Base-by-base conservation (phyloP, 495 filamentous ascomycete genomes). In the Cairneyella variabilis region DNA sequence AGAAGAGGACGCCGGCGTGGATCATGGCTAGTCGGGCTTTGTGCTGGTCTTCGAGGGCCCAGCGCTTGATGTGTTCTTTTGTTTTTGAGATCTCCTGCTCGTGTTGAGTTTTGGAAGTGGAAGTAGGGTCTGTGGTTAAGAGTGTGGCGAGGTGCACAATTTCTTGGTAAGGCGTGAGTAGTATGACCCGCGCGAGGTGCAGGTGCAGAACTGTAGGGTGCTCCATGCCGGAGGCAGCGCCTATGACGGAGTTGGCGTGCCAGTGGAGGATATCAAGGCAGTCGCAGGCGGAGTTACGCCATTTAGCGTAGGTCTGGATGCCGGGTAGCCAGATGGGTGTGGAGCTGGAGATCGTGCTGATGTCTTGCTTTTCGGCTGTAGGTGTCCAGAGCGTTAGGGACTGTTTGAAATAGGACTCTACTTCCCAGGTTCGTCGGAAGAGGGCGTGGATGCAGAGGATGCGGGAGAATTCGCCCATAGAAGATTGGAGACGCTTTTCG, bases 271-370 rank as follows among this genome's bases (percentile, higher is more conserved):
- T 74, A 52, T 81, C 77, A 14, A 81, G 53, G 43, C 71, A 76
- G 56, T 81, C 77, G 41, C 77, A 79, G 17, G 74, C 69, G 41
- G 74, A 74, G 56, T 81, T 81, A 23, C 76, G 70, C 77, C 77
- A 81, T 49, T 76, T 77, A 3, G 76, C 71, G 50, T 73, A 77
- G 0, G 71, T 72, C 6, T 73, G 70, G 16, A 75, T 75, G 6
- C 69, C 67, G 3, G 76, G 76, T 9, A 76, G 71, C 76, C 74
- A 79, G n/a, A 77, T 68, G 28, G 70, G 66, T 3, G 67, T 64
- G 1, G 66, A 44, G 16, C 64, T 64, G 11, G 73, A 67, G 5
- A 69, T 68, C 18, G 65, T 54, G 25, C 66, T 61, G 14, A 72
- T 64, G 16, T 69, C 64, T 30, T 74, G 69, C 53, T 69, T 74